Evolutionary conservation across 805 yeast genomes (phyloP), one percentile per base, ranked within the genome.

Genomic region (Candida caryicola): DNA sequence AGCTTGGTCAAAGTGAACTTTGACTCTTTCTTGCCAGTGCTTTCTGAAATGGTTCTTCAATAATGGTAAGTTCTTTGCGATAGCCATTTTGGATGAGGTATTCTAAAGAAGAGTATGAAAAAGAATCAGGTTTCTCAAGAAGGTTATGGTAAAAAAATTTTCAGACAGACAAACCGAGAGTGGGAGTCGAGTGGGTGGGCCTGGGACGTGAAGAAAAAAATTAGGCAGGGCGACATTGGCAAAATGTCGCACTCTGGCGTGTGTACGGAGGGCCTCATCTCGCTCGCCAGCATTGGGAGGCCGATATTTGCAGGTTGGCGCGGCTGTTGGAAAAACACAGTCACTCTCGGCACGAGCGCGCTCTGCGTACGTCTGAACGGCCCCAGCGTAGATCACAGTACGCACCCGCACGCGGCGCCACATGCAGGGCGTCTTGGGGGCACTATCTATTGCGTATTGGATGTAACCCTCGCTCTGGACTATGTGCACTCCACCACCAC

Each of bases 1-100:
- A 69, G 99, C 96, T 82, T 93, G 99, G 91, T 93, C 97, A 71
- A 93, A 85, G 89, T 95, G 99, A 66, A 88, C 96, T 74, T 81
- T 87, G 82, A 93, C 99, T 71, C 98, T 87, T 77, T 88, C 95
- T 80, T 93, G 98, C 99, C 99, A 93, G 95, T 91, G 91, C 87
- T 91, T 91, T 82, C 97, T 85, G 95, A 91, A 91, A 82, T 93
- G 99, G 85, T 91, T 91, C 85, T 87, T 88, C 82, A 87, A 85
- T 79, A 91, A 79, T 81, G 98, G 96, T 80, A 89, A 82, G 81
- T 91, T 91, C 90, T 93, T 91, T 64, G 93, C 76, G 82, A 93
- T 89, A 76, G 98, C 99, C 90, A 74, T 68, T 31, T 23, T 37
- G 35, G 33, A 27, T 35, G 34, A 23, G 43, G 35, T 40, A 43